Conservation (phyloP, 129 eudicot genomes). For the Heracleum sosnowskyi region DNA sequence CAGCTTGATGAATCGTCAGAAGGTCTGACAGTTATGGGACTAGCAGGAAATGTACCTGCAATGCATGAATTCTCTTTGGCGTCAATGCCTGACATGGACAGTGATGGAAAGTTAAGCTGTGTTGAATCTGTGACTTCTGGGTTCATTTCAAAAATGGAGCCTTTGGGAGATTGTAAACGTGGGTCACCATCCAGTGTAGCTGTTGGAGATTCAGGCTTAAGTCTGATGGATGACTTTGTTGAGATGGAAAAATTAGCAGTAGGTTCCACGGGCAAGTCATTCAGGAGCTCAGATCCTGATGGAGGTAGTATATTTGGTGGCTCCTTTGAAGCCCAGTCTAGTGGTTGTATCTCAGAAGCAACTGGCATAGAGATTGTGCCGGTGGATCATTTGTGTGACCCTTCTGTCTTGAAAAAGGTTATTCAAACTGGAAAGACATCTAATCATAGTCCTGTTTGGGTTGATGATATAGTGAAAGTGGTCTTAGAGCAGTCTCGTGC, state of each 20-base stretch:
- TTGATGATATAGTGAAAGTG: conserved; percentile 31
- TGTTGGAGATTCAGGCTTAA: conserved; percentile 54
- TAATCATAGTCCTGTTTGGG: conserved; percentile 18
- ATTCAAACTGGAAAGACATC: neutral
- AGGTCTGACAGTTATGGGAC: conserved; percentile 11
- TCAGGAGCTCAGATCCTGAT: conserved; percentile 22
- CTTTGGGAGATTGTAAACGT: conserved; percentile 23
- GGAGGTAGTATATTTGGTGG: conserved; percentile 2
- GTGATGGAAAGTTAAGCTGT: conserved; percentile 69
- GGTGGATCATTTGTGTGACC: neutral
- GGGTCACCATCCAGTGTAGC: conserved; percentile 38
- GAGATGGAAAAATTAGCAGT: conserved; percentile 96
- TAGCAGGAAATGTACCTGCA: conserved; percentile 6
- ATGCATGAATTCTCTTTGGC: conserved; percentile 30
- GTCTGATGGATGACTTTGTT: conserved; percentile 84
- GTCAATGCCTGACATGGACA: conserved; percentile 59
- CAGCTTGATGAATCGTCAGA: conserved; percentile 29
- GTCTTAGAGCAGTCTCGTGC: conserved; percentile 31
- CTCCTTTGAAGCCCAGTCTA: conserved; percentile 18
- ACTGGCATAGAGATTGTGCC: conserved; percentile 4
- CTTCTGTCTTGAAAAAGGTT: conserved; percentile 4
- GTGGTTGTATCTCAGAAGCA: conserved; percentile 12
- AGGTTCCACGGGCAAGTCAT: conserved; percentile 39
- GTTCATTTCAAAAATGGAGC: conserved; percentile 37
- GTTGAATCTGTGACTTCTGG: conserved; percentile 64